Percentiles rank a stretch among this genome's conserved stretches.
Conservation (phyloP, 2,329 filamentous ascomycete species). For the Fusarium sp. region DNA sequence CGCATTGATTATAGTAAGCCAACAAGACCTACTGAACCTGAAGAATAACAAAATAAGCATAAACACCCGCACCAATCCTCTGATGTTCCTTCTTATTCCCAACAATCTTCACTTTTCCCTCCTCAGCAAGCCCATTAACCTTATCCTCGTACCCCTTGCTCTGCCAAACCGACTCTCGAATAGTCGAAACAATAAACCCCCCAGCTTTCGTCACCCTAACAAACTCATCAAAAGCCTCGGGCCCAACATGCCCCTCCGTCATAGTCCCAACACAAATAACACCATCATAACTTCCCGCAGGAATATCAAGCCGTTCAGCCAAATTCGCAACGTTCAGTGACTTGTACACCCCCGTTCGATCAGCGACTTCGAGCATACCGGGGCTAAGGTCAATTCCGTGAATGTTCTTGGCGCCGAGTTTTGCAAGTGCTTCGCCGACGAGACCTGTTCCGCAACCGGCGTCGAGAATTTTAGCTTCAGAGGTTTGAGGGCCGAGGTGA, state of each 20-base stretch:
- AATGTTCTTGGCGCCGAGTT: constrained; percentile 54
- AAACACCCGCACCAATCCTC: constrained; percentile 23
- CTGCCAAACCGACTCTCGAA: constrained; percentile 61
- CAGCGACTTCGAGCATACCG: constrained; percentile 62
- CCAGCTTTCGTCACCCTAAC: constrained; percentile 57
- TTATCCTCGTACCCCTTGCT: constrained; percentile 58
- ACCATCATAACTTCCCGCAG: constrained; percentile 58
- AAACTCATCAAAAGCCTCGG: constrained; percentile 59
- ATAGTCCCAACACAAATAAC: constrained; percentile 65
- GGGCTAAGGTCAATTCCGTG: constrained; percentile 63
- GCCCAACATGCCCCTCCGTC: constrained; percentile 64
- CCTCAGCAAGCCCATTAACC: constrained; percentile 48
- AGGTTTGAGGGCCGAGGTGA: constrained; percentile 21
- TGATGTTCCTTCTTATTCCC: background rate
- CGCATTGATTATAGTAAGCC: too few relatives aligned
- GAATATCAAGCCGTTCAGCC: constrained; percentile 53
- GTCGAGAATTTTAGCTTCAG: constrained; percentile 54
- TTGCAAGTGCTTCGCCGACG: constrained; percentile 58
- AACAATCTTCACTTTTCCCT: background rate
- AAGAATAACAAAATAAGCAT: constrained; percentile 24
- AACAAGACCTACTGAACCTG: background rate
- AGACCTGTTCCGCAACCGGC: constrained; percentile 66
- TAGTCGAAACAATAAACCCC: constrained; percentile 60
- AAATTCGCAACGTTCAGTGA: constrained; percentile 58
- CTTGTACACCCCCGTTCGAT: constrained; percentile 57